phyloP scores from a whole-genome alignment of 176 grass and related monocot species.

The Zizania latifolia region DNA sequence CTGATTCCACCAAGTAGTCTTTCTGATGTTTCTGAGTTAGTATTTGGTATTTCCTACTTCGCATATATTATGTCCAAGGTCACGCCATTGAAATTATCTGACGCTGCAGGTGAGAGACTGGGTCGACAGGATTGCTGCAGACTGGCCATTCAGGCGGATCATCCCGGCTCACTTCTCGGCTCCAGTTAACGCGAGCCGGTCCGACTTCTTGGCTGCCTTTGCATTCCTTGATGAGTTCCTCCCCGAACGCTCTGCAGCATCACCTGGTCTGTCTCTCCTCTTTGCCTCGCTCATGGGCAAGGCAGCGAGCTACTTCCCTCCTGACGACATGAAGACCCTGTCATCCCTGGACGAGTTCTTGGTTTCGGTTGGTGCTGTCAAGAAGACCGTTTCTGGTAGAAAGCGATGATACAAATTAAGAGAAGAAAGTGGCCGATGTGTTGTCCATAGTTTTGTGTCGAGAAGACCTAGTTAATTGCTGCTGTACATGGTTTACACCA shows the following conservation, averaged over 20 bases:
- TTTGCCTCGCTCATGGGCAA: constrained; percentile 75
- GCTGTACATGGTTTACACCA: not conserved
- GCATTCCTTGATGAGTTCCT: constrained; percentile 75
- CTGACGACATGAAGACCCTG: constrained; percentile 92
- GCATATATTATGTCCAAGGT: not conserved
- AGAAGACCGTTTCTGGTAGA: constrained; percentile 76
- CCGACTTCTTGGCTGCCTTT: constrained; percentile 77
- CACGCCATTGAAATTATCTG: not conserved
- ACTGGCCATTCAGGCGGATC: constrained; percentile 62
- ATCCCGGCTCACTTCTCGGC: constrained; percentile 67
- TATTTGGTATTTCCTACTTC: not conserved
- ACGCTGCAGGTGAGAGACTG: constrained; percentile 65
- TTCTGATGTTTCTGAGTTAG: not conserved
- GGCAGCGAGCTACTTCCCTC: constrained; percentile 72
- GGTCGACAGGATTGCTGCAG: constrained; percentile 55
- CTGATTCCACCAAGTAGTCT: not conserved
- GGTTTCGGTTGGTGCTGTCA: constrained; percentile 71
- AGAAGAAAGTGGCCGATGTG: not conserved
- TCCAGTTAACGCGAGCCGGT: constrained; percentile 54
- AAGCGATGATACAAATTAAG: constrained; percentile 41
- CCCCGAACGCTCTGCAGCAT: constrained; percentile 26
- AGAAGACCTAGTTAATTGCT: not conserved
- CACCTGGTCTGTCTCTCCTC: constrained; percentile 50
- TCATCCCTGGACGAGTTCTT: constrained; percentile 92
- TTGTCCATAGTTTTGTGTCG: constrained; percentile 7